Percentiles rank a stretch among this genome's conserved stretches.
These are phyloP conservation scores for Akanthomyces uredinophilus DNA, from an alignment of 2,329 filamentous ascomycete genomes.

Conservation along the genomic window DNA sequence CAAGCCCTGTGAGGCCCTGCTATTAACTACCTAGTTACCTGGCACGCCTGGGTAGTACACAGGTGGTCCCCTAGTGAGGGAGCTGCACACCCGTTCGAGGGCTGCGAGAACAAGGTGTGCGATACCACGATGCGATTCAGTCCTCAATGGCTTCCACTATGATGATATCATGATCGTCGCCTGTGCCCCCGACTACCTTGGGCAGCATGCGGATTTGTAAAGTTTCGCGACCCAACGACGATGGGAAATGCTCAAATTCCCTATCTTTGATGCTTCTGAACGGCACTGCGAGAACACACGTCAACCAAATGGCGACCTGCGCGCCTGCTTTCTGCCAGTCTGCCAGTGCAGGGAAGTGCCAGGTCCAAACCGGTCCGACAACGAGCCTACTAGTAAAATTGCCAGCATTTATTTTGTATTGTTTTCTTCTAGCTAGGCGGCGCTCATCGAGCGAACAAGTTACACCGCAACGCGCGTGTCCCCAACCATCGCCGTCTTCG, in stretches of 20 bases:
- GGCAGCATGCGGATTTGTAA: background rate
- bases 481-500: background rate
- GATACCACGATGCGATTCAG: background rate
- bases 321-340: too few species aligned
- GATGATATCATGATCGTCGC: constrained; percentile 7
- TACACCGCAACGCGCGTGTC: background rate
- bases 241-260: background rate
- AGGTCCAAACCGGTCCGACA: too few species aligned
- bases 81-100: background rate
- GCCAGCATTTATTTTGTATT: too few species aligned
- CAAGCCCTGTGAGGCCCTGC: background rate
- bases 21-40: too few species aligned
- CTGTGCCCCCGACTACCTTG: background rate
- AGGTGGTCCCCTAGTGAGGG: too few species aligned
- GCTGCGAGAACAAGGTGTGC: background rate
- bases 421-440: background rate
- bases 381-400: too few species aligned
- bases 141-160: background rate
- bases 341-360: too few species aligned
- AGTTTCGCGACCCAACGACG: background rate
- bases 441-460: background rate
- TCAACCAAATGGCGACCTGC: too few species aligned
- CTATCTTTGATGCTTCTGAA: background rate
- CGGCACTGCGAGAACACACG: too few species aligned
- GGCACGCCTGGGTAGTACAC: too few species aligned